Evolutionary conservation across 2,329 filamentous ascomycete species (phyloP), one percentile per base, ranked within the genome.

Genomic region (Sclerotinia sclerotiorum): DNA sequence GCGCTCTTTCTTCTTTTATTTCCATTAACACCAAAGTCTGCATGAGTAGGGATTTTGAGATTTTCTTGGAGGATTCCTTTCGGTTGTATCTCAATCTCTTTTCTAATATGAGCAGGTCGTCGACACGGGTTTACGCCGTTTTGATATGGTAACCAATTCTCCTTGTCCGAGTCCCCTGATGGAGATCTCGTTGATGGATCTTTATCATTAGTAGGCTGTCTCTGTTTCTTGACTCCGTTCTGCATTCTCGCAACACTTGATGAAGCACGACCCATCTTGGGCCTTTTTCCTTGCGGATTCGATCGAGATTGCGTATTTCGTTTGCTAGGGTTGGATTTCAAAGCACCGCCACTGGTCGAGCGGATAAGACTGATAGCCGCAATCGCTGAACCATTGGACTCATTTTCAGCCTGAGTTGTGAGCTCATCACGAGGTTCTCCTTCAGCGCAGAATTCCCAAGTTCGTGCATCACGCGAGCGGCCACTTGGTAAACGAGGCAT

Each of bases 361-460:
- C 92, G 85, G 70, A 97, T 84, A 42, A 97, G 84, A 71, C 88
- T 92, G 70, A 97, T 95, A 48, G 91, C 92, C 46, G 91, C 91
- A 69, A 90, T 86, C 66, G 92, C 92, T 54, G 91, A 94, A 29
- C 92, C 92, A 73, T 85, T 92, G 10, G 87, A 87, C 76, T 96
- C 92, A 73, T 92, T 88, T 79, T 94, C 90, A 13, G 91, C 91
- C 73, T 92, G 90, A n/a, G 87, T 86, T 29, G 90, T 93, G 67
- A 97, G 81, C 72, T 93, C 91, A 75, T 93, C 92, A 55, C 90
- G 88, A 64, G 86, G 83, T 72, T 95, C 91, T 10, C 89, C 88
- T 76, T 97, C 92, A 75, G 92, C 94, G 81, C 91, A 94, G 68
- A 93, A 93, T 76, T 97, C 92, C 94, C 94, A 97, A 8, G 90